phyloP scores from a whole-genome alignment of 2,329 filamentous ascomycete genomes.

The Didymella keratinophila region DNA sequence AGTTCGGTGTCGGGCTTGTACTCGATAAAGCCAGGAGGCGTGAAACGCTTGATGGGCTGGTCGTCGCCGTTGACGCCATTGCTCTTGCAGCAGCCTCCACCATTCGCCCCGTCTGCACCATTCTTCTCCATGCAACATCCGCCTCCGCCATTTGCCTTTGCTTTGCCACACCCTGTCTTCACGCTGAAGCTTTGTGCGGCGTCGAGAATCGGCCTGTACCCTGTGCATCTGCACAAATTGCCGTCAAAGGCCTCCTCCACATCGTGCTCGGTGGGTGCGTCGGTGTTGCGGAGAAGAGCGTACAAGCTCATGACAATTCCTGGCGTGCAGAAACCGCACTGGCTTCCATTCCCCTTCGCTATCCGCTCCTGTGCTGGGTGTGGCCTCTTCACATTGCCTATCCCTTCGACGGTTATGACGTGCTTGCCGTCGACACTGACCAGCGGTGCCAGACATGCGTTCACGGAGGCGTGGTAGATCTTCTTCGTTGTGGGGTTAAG shows the following conservation, averaged over 20 bases:
- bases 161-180: conserved; percentile 63
- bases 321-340: conserved; percentile 95
- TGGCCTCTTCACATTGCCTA: conserved; percentile 84
- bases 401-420: conserved; percentile 96
- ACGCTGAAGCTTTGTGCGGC: conserved; percentile 88
- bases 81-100: conserved; percentile 53
- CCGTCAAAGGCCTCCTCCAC: conserved; percentile 97
- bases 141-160: conserved; percentile 64
- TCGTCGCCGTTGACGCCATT: conserved; percentile 55
- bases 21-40: conserved; percentile 88
- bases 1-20: conserved; percentile 94
- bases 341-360: conserved; percentile 88
- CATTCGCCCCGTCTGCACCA: conserved; percentile 37
- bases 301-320: conserved; percentile 98
- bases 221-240: conserved; percentile 94
- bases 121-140: conserved; percentile 76
- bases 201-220: conserved; percentile 92
- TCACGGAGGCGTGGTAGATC: conserved; percentile 96
- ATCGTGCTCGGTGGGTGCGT: conserved; percentile 77
- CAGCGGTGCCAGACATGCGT: conserved; percentile 91
- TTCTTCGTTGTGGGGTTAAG: conserved; percentile 90
- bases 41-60: conserved; percentile 69
- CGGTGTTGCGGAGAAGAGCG: conserved; percentile 85
- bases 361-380: conserved; percentile 92
- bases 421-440: conserved; percentile 96